Evolutionary conservation across 2,329 filamentous ascomycete genomes (phyloP).

Genomic region (Colletotrichum sidae): DNA sequence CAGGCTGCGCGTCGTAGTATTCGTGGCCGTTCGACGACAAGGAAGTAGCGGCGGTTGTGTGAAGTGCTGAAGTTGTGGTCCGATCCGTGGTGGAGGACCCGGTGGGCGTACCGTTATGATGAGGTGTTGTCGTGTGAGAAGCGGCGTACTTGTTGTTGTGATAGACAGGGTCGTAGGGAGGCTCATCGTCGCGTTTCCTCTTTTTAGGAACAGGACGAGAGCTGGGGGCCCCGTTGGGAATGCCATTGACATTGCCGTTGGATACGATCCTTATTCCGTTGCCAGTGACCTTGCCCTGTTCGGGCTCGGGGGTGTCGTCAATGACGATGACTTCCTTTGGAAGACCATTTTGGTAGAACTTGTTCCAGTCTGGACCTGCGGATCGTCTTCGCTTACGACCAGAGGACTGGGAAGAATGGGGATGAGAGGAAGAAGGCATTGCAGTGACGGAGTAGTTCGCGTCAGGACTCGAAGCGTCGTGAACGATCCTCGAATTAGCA

Average conservation of each 20-base stretch:
- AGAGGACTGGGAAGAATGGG: conserved; percentile 40
- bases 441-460: conserved; percentile 44
- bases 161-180: conserved; percentile 76
- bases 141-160: conserved; percentile 74
- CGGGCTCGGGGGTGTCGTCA: conserved; percentile 75
- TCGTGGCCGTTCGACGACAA: conserved; percentile 71
- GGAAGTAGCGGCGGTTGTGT: conserved; percentile 92
- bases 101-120: conserved; percentile 73
- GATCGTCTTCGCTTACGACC: conserved; percentile 66
- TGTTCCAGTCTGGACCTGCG: conserved; percentile 79
- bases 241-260: conserved; percentile 48
- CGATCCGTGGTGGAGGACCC: conserved; percentile 83
- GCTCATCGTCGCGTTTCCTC: conserved; percentile 74
- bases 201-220: conserved; percentile 75
- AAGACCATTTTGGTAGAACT: conserved; percentile 85
- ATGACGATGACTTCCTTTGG: conserved; percentile 90
- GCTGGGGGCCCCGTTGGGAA: conserved; percentile 44
- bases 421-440: conserved; percentile 49
- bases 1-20: conserved; percentile 74
- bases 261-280: conserved; percentile 53
- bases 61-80: conserved; percentile 77
- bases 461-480: conserved; percentile 46
- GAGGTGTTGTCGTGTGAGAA: conserved; percentile 79
- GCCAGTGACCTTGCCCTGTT: conserved; percentile 48
- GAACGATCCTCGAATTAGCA: conserved; percentile 44